phyloP scores from a whole-genome alignment of 2,329 filamentous ascomycete genomes.

The Penicillium griseofulvum region DNA sequence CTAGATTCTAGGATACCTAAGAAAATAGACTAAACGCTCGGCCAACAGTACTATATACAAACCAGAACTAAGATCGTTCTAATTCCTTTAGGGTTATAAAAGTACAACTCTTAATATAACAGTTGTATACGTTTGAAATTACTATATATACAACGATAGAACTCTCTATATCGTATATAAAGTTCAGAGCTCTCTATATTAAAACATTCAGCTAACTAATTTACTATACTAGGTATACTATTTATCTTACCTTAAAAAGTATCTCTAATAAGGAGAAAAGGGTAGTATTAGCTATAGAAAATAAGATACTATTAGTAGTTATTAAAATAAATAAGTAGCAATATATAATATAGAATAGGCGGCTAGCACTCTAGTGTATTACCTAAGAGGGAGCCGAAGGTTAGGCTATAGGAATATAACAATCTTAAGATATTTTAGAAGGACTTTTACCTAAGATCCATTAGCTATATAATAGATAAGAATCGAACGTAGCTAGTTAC shows the following conservation, averaged over 20 bases:
- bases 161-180: neutral
- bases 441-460: neutral
- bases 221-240: neutral
- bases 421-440: neutral
- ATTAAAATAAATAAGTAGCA: neutral
- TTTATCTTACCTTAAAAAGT: neutral
- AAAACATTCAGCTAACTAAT: neutral
- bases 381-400: neutral
- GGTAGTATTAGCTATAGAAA: neutral
- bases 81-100: neutral
- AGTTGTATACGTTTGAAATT: neutral
- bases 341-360: neutral
- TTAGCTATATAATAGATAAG: neutral
- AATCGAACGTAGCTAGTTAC: neutral
- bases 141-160: neutral
- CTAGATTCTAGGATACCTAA: neutral
- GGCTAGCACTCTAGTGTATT: neutral
- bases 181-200: neutral
- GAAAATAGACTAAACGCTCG: neutral
- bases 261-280: too few species aligned
- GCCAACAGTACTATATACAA: neutral
- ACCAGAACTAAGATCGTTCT: neutral
- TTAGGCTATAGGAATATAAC: neutral
- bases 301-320: neutral
- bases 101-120: neutral